Evolutionary conservation across 2,329 filamentous ascomycete genomes (phyloP).

Genomic region (Pseudocercospora pini-densiflorae): DNA sequence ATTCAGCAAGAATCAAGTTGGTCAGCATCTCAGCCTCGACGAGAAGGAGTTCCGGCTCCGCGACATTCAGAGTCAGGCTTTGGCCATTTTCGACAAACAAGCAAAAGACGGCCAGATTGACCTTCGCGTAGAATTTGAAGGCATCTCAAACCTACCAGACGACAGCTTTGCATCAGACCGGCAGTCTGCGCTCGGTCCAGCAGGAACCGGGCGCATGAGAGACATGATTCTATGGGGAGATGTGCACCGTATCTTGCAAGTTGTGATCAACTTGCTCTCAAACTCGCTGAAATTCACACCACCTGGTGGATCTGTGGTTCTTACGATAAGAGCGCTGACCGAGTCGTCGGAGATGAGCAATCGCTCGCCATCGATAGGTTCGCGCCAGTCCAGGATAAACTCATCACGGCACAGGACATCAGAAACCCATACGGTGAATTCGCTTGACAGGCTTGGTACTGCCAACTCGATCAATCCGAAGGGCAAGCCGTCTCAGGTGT

Average conservation of each 20-base stretch:
- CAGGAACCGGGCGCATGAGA: constrained; percentile 70
- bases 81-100: constrained; percentile 89
- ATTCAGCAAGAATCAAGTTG: constrained; percentile 94
- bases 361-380: constrained; percentile 47
- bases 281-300: constrained; percentile 94
- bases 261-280: constrained; percentile 91
- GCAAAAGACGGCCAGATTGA: constrained; percentile 78
- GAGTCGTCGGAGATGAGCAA: constrained; percentile 56
- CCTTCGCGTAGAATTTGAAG: constrained; percentile 73
- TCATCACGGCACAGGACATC: constrained; percentile 19
- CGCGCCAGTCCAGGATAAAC: constrained; percentile 26
- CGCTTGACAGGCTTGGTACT: constrained; percentile 35
- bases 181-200: constrained; percentile 27
- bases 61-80: constrained; percentile 81
- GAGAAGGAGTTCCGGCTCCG: constrained; percentile 82
- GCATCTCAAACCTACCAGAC: constrained; percentile 44
- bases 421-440: not conserved
- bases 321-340: constrained; percentile 75
- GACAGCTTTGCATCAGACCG: constrained; percentile 29
- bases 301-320: constrained; percentile 71
- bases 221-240: constrained; percentile 94
- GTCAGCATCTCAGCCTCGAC: constrained; percentile 79
- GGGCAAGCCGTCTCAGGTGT: constrained; percentile 42
- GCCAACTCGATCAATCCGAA: constrained; percentile 51
- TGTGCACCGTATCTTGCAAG: constrained; percentile 85